Evolutionary conservation across 2,329 filamentous ascomycete genomes (phyloP).

Genomic region (Pyricularia grisea): DNA sequence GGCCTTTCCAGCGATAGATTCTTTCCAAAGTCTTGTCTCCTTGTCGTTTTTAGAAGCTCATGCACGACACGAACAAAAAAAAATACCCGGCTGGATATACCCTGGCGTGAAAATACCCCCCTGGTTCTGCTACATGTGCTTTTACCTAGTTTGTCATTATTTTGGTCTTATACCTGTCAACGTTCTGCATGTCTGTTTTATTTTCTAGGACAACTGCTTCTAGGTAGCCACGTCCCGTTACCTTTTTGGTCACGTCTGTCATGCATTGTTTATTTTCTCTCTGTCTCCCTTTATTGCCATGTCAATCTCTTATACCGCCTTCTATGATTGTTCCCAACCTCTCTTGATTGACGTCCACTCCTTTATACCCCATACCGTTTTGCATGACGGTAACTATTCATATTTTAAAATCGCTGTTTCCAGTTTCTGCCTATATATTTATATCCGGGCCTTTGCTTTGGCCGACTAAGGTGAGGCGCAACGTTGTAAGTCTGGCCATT

Average conservation of each 20-base stretch:
- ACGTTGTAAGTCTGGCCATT: neutral
- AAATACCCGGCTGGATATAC: constrained; percentile 58
- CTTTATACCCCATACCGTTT: neutral
- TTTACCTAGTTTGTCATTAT: constrained; percentile 36
- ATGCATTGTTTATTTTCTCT: neutral
- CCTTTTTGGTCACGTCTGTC: neutral
- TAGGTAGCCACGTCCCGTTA: neutral
- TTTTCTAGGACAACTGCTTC: neutral
- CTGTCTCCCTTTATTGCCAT: neutral
- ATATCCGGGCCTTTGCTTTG: neutral
- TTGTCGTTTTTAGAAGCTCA: constrained; percentile 26
- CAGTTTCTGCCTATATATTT: neutral
- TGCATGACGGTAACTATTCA: neutral
- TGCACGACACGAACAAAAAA: constrained; percentile 13
- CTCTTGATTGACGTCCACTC: constrained; percentile 1
- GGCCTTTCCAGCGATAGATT: constrained; percentile 73
- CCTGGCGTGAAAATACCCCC: constrained; percentile 52
- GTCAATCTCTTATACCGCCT: neutral
- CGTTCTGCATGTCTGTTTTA: constrained; percentile 16
- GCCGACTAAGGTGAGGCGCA: neutral
- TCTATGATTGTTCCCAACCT: neutral
- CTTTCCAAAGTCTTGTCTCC: constrained; percentile 19
- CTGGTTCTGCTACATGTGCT: constrained; percentile 27
- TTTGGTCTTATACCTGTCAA: constrained; percentile 24
- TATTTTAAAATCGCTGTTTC: neutral